These are phyloP conservation scores for Leccinum sublutescens DNA, from an alignment of 768 basidiomycete species.

Conservation along the genomic window DNA sequence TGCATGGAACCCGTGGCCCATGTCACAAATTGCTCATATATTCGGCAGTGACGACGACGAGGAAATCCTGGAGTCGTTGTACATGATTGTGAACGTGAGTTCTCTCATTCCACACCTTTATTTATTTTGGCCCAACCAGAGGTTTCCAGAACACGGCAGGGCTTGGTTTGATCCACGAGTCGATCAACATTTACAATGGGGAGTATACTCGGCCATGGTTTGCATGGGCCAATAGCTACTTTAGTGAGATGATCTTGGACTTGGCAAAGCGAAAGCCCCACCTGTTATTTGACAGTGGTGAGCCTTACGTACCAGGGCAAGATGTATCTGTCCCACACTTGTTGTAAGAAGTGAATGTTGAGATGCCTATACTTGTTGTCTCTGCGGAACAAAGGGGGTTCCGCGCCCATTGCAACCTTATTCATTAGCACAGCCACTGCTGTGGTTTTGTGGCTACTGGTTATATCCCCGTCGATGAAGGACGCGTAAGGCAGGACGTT, in stretches of 20 bases:
- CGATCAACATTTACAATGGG: constrained; percentile 58
- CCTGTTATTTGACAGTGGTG: constrained; percentile 55
- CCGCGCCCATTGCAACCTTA: background rate
- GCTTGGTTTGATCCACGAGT: constrained; percentile 78
- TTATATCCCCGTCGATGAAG: constrained; percentile 11
- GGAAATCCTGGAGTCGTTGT: constrained; percentile 62
- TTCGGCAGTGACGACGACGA: constrained; percentile 71
- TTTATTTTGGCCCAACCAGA: background rate
- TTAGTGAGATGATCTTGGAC: constrained; percentile 79
- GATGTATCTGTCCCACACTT: background rate
- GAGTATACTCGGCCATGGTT: constrained; percentile 75
- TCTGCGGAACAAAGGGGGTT: background rate
- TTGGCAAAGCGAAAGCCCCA: constrained; percentile 71
- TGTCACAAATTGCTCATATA: constrained; percentile 75
- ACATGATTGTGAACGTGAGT: constrained; percentile 67
- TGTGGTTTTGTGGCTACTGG: constrained; percentile 7
- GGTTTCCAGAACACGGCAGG: constrained; percentile 61
- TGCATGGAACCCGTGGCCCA: constrained; percentile 78
- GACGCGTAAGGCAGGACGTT: constrained; percentile 19
- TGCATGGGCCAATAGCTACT: constrained; percentile 83
- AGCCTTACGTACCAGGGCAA: constrained; percentile 56
- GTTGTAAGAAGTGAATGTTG: background rate
- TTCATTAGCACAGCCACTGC: constrained; percentile 20
- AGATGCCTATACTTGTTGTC: background rate
- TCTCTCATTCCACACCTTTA: background rate